Percentiles rank a stretch among this genome's conserved stretches.
Evolutionary conservation across 352 stramenopile genomes (phyloP).

Genomic region (Pythium guiyangense): DNA sequence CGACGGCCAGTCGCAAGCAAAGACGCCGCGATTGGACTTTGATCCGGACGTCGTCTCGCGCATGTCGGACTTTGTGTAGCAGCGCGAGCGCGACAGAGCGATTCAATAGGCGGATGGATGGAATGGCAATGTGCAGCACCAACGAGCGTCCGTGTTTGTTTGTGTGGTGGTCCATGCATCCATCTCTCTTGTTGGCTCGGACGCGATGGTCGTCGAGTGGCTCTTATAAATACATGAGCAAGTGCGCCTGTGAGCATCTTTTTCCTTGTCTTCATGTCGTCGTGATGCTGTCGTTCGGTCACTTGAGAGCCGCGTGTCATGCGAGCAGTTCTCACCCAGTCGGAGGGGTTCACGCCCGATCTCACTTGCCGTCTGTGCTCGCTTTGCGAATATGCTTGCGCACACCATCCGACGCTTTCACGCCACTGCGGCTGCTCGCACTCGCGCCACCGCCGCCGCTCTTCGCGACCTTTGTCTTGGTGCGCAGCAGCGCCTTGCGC

Average conservation of each 20-base stretch:
- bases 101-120: not conserved
- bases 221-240: not conserved
- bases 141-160: too few species aligned
- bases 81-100: not conserved
- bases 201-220: too few species aligned
- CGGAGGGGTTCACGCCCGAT: not conserved
- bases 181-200: too few species aligned
- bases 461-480: conserved; percentile 55
- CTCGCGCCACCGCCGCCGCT: conserved; percentile 20
- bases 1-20: conserved; percentile 7
- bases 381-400: conserved; percentile 55
- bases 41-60: conserved; percentile 53
- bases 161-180: too few species aligned
- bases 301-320: not conserved
- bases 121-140: not conserved
- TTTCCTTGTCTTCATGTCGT: too few species aligned
- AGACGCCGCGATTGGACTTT: conserved; percentile 56
- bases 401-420: conserved; percentile 31
- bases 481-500: conserved; percentile 53
- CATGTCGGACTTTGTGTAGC: conserved; percentile 49
- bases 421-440: conserved; percentile 16
- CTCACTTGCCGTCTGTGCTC: conserved; percentile 32
- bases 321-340: not conserved
- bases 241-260: too few species aligned
- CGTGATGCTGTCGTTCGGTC: too few species aligned